Evolutionary conservation across 2,329 filamentous ascomycete species (phyloP), one percentile per base, ranked within the genome.

Genomic region (Fusarium sublunatum): DNA sequence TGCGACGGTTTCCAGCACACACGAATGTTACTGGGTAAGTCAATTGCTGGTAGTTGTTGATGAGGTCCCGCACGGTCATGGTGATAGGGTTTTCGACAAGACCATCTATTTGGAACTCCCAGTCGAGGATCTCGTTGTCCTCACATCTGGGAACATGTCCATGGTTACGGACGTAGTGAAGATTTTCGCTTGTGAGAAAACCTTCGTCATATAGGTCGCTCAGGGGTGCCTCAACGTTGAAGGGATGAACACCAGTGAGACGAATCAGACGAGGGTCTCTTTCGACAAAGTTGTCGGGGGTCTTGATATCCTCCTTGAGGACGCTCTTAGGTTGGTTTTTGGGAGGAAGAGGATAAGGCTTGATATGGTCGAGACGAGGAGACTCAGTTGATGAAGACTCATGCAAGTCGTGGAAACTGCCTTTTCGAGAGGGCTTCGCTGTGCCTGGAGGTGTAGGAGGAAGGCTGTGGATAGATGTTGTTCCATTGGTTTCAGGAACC

Each of bases 131-230:
- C 5, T 91, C 87, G 24, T 86, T 80, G 64, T 96, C 91, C 8
- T 83, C 81, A 15, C 95, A 91, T 52, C 85, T 79, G 1, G 93
- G 93, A 7, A 97, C 93, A 0, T 87, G 80, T 12, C 93, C 93
- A 79, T 97, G 93, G 71, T 97, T 97, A 32, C 93, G 83, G 8
- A 97, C 93, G 74, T 96, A 97, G 77, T 96, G 95, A 2, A 97
- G 81, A 68, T 96, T 90, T 11, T 92, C 90, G 35, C 89, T 91
- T 1, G 93, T 97, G 34, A 97, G 79, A 72, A 97, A 97, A 0
- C 93, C 92, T 78, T 85, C 81, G 41, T 94, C 84, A 75, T 88
- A 97, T 1, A 97, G 80, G 13, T 88, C 87, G 51, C 86, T 91
- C 8, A 97, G 78, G 0, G 93, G 93, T 9, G 93, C 85, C 76